Percentiles rank a stretch among this genome's conserved stretches.
These are phyloP conservation scores for Aspergillus sp. DNA, from an alignment of 2,329 filamentous ascomycete species.

Conservation along the genomic window DNA sequence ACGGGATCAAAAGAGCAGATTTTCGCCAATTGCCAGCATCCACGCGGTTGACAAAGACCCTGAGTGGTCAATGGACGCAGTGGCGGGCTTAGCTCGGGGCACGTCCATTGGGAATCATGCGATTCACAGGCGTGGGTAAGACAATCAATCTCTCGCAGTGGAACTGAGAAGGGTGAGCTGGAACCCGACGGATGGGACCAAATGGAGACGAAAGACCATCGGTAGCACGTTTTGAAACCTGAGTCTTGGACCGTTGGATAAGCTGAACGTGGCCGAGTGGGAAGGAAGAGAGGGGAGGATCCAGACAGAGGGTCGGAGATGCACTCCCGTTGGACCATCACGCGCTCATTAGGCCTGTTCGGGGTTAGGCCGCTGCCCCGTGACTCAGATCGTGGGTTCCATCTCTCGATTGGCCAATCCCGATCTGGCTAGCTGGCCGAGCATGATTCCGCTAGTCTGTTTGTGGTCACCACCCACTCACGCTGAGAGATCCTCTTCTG, in stretches of 20 bases:
- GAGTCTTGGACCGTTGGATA: neutral
- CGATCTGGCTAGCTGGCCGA: neutral
- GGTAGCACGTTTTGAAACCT: neutral
- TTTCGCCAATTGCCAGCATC: neutral
- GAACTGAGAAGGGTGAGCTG: neutral
- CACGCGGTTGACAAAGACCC: neutral
- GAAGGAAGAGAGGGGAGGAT: neutral
- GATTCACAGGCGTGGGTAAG: slow-evolving; percentile 1
- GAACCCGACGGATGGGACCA: neutral
- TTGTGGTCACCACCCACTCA: neutral
- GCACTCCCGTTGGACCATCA: neutral
- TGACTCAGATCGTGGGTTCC: neutral
- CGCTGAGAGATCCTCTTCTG: no score
- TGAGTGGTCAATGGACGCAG: neutral
- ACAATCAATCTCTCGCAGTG: slow-evolving; percentile 9
- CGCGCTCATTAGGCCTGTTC: neutral
- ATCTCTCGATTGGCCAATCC: neutral
- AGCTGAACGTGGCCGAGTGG: neutral
- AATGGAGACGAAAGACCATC: neutral
- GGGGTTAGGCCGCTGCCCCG: neutral
- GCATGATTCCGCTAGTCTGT: neutral
- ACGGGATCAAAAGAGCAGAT: neutral
- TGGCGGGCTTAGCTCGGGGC: neutral
- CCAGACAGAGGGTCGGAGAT: neutral
- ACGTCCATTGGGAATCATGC: slow-evolving; percentile 4